Evolutionary conservation across 208 protist genomes (phyloP).

Genomic region (Porcisia deanei): DNA sequence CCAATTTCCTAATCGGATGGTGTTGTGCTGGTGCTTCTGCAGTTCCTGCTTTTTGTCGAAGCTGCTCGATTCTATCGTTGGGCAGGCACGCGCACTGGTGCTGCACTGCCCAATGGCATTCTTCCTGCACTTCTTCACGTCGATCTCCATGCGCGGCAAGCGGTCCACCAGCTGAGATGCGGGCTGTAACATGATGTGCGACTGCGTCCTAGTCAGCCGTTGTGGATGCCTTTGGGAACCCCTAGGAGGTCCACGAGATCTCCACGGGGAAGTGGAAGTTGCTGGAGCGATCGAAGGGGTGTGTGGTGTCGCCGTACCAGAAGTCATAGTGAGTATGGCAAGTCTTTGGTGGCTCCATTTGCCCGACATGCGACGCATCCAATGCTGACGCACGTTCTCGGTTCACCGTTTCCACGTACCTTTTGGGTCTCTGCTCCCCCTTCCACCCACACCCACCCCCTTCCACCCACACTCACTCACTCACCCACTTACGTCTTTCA

Average conservation of each 20-base stretch:
- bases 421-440: too few relatives aligned
- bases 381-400: too few relatives aligned
- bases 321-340: conserved; percentile 31
- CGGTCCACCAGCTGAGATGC: conserved; percentile 50
- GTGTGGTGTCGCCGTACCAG: conserved; percentile 19
- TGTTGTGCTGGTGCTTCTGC: conserved; percentile 50
- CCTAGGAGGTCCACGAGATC: conserved; percentile 58
- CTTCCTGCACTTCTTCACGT: conserved; percentile 37
- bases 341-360: too few relatives aligned
- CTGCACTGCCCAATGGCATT: conserved; percentile 52
- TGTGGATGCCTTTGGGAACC: conserved; percentile 52
- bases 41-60: conserved; percentile 49
- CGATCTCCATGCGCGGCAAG: conserved; percentile 55
- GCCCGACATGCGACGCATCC: too few relatives aligned
- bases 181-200: conserved; percentile 57
- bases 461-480: too few relatives aligned
- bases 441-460: too few relatives aligned
- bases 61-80: conserved; percentile 53
- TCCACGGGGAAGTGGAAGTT: conserved; percentile 38
- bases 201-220: conserved; percentile 59
- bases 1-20: conserved; percentile 43
- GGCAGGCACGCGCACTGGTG: conserved; percentile 52
- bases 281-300: conserved; percentile 33
- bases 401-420: too few relatives aligned
- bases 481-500: too few relatives aligned